phyloP scores from a whole-genome alignment of 192 early-diverging fungal genomes.

The Dissophora globulifera region DNA sequence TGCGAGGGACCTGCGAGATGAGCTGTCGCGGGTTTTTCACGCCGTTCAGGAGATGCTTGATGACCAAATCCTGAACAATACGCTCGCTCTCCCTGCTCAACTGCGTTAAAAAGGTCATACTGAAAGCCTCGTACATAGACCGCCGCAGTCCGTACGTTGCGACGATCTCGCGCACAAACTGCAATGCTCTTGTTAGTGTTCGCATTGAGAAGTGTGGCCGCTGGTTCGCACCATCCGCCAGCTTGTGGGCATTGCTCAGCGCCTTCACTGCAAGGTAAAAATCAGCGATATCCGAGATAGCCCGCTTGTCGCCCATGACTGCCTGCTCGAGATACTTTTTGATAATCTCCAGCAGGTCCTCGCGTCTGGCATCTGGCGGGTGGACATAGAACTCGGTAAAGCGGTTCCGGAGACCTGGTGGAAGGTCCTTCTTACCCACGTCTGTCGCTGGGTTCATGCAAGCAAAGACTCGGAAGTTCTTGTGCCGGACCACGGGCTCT shows the following conservation, averaged over 20 bases:
- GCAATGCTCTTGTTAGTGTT: slow-evolving; percentile 88
- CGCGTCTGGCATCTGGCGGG: slow-evolving; percentile 81
- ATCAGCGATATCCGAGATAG: slow-evolving; percentile 75
- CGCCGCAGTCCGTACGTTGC: slow-evolving; percentile 83
- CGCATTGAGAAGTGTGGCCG: slow-evolving; percentile 93
- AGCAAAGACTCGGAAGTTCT: slow-evolving; percentile 93
- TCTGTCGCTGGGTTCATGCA: slow-evolving; percentile 99
- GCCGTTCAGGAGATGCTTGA: slow-evolving; percentile 66
- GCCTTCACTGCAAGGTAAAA: slow-evolving; percentile 86
- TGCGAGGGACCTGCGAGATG: slow-evolving; percentile 68
- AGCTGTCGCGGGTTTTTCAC: slow-evolving; percentile 65
- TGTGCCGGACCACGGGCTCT: slow-evolving; percentile 86
- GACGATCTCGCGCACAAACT: slow-evolving; percentile 78
- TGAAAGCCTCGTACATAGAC: slow-evolving; percentile 91
- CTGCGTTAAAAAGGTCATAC: slow-evolving; percentile 96
- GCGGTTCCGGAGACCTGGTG: slow-evolving; percentile 88
- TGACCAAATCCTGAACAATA: slow-evolving; percentile 64
- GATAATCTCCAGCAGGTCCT: slow-evolving; percentile 88
- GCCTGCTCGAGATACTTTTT: slow-evolving; percentile 77
- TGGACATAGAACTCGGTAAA: slow-evolving; percentile 98
- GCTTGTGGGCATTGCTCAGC: slow-evolving; percentile 71
- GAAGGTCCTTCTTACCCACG: slow-evolving; percentile 96
- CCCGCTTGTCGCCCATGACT: slow-evolving; percentile 64
- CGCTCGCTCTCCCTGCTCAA: slow-evolving; percentile 76
- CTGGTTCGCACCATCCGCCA: slow-evolving; percentile 92